These are phyloP conservation scores for Cinchona pubescens DNA, from an alignment of 257 asterid genomes.

Conservation along the genomic window DNA sequence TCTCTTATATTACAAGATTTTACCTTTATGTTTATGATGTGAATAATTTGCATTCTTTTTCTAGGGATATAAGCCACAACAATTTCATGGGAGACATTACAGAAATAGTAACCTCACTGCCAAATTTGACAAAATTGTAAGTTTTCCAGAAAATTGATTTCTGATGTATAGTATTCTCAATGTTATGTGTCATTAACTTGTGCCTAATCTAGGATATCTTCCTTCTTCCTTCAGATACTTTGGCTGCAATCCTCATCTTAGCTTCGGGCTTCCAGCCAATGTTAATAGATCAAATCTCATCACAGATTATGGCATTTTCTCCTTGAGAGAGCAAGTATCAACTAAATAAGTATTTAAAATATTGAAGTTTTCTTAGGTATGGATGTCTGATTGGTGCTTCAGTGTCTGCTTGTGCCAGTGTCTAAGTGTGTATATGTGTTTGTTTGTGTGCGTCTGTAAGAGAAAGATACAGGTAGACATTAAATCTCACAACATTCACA, in stretches of 20 bases:
- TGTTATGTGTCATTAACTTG: neutral
- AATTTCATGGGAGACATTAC: conserved; percentile 50
- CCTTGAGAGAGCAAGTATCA: conserved; percentile 12
- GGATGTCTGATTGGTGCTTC: neutral
- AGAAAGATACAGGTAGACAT: no score
- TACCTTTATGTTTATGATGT: conserved; percentile 1
- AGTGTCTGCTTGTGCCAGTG: neutral
- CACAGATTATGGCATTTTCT: conserved; percentile 56
- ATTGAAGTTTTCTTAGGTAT: neutral
- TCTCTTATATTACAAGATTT: no score
- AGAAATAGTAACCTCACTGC: conserved; percentile 32
- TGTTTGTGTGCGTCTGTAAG: no score
- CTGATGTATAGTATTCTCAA: neutral
- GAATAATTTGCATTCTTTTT: conserved; percentile 12
- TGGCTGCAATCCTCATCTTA: conserved; percentile 46
- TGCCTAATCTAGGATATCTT: neutral
- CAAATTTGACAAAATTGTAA: conserved; percentile 47
- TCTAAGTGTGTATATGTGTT: neutral
- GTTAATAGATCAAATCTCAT: conserved; percentile 34
- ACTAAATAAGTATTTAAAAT: conserved; percentile 3
- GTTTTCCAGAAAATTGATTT: conserved; percentile 13
- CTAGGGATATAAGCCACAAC: conserved; percentile 67
- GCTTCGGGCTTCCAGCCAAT: conserved; percentile 34
- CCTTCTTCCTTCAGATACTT: conserved; percentile 41
- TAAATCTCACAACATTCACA: no score